Conservation (phyloP, 2,329 filamentous ascomycete species). For the Sarocladiaceae sp. region DNA sequence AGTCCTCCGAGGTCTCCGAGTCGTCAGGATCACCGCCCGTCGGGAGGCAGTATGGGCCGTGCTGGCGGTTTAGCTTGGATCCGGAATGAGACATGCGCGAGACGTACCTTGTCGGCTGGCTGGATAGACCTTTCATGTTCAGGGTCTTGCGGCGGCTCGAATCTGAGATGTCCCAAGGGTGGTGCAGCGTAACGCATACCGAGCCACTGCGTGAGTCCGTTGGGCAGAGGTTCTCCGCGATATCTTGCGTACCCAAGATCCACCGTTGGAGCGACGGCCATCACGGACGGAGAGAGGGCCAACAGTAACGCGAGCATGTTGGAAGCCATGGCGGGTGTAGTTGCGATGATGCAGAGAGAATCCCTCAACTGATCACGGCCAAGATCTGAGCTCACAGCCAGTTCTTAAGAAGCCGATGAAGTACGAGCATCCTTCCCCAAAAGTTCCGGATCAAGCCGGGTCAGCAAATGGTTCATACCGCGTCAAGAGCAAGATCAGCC, state of each 20-base stretch:
- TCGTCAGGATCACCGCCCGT: conserved; percentile 20
- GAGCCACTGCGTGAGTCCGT: conserved; percentile 64
- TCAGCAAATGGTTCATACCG: no score
- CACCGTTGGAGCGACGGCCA: conserved; percentile 28
- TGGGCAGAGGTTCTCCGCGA: conserved; percentile 43
- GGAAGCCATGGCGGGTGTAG: no score
- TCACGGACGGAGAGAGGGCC: background rate
- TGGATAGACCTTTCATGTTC: conserved; percentile 35
- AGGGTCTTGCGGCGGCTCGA: conserved; percentile 61
- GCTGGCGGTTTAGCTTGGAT: conserved; percentile 14
- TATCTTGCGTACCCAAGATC: conserved; percentile 64
- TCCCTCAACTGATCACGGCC: no score
- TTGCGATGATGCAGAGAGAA: no score
- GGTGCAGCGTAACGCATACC: conserved; percentile 69
- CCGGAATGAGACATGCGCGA: background rate
- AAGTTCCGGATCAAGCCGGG: no score
- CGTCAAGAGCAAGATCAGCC: no score
- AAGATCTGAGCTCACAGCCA: no score
- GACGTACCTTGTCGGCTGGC: conserved; percentile 45
- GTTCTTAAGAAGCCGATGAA: no score
- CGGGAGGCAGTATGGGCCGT: conserved; percentile 22
- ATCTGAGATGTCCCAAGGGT: conserved; percentile 59
- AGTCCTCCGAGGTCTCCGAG: conserved; percentile 50
- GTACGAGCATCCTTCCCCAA: no score
- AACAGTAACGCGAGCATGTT: no score